Conservation (phyloP, 768 basidiomycete genomes). For the Cyathus striatus region DNA sequence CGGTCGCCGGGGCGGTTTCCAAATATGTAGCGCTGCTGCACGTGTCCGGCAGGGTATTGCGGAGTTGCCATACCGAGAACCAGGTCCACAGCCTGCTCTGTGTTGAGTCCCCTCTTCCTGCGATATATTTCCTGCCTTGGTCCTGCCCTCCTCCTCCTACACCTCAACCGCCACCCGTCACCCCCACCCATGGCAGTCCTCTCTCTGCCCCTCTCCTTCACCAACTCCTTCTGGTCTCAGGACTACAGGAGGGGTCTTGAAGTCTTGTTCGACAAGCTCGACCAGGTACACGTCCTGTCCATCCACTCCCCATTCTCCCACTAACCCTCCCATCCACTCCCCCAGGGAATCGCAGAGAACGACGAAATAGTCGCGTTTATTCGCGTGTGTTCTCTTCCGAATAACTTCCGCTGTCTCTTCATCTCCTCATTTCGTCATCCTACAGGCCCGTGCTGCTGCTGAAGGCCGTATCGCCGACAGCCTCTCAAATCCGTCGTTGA, state of each 20-base stretch:
- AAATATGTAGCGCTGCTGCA: too few species aligned
- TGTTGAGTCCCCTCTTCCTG: background rate
- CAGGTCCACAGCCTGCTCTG: too few species aligned
- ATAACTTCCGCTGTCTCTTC: constrained; percentile 1
- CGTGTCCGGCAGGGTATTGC: too few species aligned
- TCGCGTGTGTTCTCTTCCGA: constrained; percentile 44
- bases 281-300: constrained; percentile 48
- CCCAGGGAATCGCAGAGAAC: constrained; percentile 77
- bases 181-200: constrained; percentile 69
- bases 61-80: too few species aligned
- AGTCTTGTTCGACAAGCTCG: constrained; percentile 68
- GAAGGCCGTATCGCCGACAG: constrained; percentile 61
- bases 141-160: constrained; percentile 4
- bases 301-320: constrained; percentile 9
- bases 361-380: constrained; percentile 82
- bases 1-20: too few species aligned
- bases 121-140: background rate
- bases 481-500: constrained; percentile 46
- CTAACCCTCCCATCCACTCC: constrained; percentile 7
- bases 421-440: constrained; percentile 3
- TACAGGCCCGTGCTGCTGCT: constrained; percentile 68
- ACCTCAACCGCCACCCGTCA: constrained; percentile 4
- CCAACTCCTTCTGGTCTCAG: constrained; percentile 93
- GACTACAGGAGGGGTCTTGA: constrained; percentile 85
- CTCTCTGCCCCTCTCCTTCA: constrained; percentile 84